Percentiles rank a stretch among this genome's conserved stretches.
Evolutionary conservation across 192 early-diverging fungal species (phyloP).

Genomic region (Chytriomyces sp.): DNA sequence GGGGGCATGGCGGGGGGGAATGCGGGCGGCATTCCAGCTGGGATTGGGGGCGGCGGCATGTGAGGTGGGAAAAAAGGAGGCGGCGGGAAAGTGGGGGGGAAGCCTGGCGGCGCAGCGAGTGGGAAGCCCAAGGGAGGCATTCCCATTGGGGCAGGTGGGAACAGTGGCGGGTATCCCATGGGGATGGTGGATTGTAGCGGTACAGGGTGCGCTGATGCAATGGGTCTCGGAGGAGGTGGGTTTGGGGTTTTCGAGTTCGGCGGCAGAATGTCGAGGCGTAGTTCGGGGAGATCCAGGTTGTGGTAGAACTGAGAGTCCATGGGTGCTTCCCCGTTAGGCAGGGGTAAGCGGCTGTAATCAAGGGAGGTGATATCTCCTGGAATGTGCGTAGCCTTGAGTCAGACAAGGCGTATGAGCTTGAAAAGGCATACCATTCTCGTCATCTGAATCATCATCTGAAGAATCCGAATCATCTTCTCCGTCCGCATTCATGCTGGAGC

Average conservation of each 20-base stretch:
- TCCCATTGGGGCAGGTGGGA: conserved; percentile 7
- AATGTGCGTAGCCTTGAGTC: background rate
- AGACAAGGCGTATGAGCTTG: background rate
- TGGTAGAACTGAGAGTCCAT: conserved; percentile 47
- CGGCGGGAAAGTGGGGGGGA: conserved; percentile 31
- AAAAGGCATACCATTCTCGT: conserved; percentile 10
- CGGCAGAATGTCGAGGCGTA: conserved; percentile 20
- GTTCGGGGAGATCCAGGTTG: conserved; percentile 47
- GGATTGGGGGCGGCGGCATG: conserved; percentile 37
- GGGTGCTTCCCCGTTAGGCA: conserved; percentile 34
- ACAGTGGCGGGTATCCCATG: conserved; percentile 29
- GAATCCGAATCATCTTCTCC: conserved; percentile 19
- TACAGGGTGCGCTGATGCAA: background rate
- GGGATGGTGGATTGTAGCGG: background rate
- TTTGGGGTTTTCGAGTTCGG: background rate
- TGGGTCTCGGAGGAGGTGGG: background rate
- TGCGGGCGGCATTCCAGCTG: conserved; percentile 4
- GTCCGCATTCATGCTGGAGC: background rate
- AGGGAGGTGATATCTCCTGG: background rate
- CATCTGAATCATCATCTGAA: conserved; percentile 28
- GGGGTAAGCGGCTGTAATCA: conserved; percentile 30
- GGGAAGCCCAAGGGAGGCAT: conserved; percentile 43
- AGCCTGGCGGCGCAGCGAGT: background rate
- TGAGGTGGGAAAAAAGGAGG: conserved; percentile 21
- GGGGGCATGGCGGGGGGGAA: conserved; percentile 18